phyloP scores from a whole-genome alignment of 805 yeast genomes.

The Ogataea ramenticola region DNA sequence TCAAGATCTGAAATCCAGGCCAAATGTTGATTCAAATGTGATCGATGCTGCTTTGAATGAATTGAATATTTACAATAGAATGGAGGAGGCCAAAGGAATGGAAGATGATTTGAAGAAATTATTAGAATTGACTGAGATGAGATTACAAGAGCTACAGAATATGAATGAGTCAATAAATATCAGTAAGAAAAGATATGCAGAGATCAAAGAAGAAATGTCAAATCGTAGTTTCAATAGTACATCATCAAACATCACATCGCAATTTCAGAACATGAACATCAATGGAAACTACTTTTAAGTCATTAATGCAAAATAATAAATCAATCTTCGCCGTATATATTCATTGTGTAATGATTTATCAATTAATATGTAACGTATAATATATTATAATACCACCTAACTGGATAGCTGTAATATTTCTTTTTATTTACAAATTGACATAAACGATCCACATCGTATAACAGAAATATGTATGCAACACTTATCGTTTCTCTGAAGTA shows the following conservation, averaged over 20 bases:
- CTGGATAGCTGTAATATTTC: too few species aligned
- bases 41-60: conserved; percentile 34
- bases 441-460: too few species aligned
- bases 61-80: conserved; percentile 62
- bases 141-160: conserved; percentile 69
- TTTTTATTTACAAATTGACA: too few species aligned
- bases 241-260: not conserved
- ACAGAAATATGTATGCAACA: too few species aligned
- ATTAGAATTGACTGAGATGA: conserved; percentile 69
- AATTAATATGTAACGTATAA: too few species aligned
- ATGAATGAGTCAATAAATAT: conserved; percentile 63
- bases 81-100: conserved; percentile 64
- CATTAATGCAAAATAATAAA: not conserved
- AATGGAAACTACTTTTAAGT: not conserved
- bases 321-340: too few species aligned
- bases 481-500: too few species aligned
- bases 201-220: conserved; percentile 44
- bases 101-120: conserved; percentile 68
- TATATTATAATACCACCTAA: not conserved
- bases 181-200: conserved; percentile 66
- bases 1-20: conserved; percentile 27
- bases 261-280: not conserved
- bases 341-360: too few species aligned
- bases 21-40: conserved; percentile 25
- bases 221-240: not conserved